phyloP scores from a whole-genome alignment of 257 asterid species.

The Galeopsis tetrahit region DNA sequence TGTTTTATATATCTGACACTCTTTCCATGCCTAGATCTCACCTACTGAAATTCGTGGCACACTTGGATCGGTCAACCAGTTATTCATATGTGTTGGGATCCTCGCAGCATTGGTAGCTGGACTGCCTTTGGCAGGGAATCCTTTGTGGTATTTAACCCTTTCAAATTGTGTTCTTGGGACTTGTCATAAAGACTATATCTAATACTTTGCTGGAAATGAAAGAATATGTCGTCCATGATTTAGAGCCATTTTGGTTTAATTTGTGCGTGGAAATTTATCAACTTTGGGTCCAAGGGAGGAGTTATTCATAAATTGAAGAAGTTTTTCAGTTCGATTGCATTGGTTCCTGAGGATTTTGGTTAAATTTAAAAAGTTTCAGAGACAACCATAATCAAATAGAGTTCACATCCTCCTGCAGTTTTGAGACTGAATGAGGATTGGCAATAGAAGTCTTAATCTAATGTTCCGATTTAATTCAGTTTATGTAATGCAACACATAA shows the following conservation, averaged over 20 bases:
- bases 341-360: neutral
- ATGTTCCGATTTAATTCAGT: neutral
- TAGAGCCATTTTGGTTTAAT: neutral
- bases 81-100: slow-evolving; percentile 88
- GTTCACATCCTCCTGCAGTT: slow-evolving; percentile 8
- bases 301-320: neutral
- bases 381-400: neutral
- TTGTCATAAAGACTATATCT: slow-evolving; percentile 2
- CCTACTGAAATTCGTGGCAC: no score
- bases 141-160: slow-evolving; percentile 69
- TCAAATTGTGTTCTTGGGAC: slow-evolving; percentile 1
- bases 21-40: no score
- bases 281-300: neutral
- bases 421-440: neutral
- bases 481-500: neutral
- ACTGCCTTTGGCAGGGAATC: slow-evolving; percentile 93
- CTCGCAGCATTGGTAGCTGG: slow-evolving; percentile 97
- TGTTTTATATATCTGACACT: no score
- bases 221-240: slow-evolving; percentile 15
- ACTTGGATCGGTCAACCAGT: no score
- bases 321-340: neutral
- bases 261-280: slow-evolving; percentile 17
- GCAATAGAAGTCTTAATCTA: neutral
- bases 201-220: slow-evolving; percentile 15
- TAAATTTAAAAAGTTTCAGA: neutral